Conservation (phyloP, 2,329 filamentous ascomycete genomes). For the Coleophoma crateriformis region DNA sequence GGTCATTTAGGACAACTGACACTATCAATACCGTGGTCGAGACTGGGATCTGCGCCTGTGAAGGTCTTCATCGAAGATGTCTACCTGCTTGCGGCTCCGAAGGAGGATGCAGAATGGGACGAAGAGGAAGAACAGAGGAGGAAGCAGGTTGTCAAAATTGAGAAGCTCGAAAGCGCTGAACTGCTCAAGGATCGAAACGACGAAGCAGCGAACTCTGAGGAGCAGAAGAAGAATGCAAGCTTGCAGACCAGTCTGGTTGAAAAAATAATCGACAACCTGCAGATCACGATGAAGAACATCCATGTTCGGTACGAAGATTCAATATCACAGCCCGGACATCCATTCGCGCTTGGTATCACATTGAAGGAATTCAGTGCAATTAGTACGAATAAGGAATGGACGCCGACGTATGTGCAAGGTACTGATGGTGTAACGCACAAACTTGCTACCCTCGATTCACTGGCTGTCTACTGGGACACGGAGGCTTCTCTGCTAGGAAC, state of each 20-base stretch:
- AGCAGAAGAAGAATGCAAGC: conserved; percentile 95
- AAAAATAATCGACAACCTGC: conserved; percentile 96
- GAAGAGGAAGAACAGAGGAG: conserved; percentile 86
- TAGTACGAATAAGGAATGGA: conserved; percentile 93
- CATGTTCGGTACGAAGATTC: conserved; percentile 98
- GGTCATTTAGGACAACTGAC: conserved; percentile 91
- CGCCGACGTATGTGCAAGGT: conserved; percentile 91
- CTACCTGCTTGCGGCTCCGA: conserved; percentile 88
- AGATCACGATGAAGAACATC: conserved; percentile 97
- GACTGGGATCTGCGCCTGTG: conserved; percentile 88
- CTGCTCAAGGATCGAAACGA: conserved; percentile 84
- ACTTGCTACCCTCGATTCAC: conserved; percentile 79
- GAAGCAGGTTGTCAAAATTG: conserved; percentile 92
- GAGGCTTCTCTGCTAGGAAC: conserved; percentile 80
- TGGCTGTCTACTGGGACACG: conserved; percentile 98
- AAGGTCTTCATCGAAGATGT: conserved; percentile 96
- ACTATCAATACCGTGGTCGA: conserved; percentile 94
- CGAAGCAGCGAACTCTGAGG: conserved; percentile 91
- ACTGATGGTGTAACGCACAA: conserved; percentile 83
- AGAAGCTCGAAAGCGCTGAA: conserved; percentile 95
- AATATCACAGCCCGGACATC: conserved; percentile 89
- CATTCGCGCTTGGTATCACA: conserved; percentile 87
- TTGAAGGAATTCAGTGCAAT: conserved; percentile 95
- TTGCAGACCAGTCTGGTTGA: conserved; percentile 93
- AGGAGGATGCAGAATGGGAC: conserved; percentile 90